phyloP scores from a whole-genome alignment of 495 filamentous ascomycete genomes.

The Staphylotrichum longicolle region DNA sequence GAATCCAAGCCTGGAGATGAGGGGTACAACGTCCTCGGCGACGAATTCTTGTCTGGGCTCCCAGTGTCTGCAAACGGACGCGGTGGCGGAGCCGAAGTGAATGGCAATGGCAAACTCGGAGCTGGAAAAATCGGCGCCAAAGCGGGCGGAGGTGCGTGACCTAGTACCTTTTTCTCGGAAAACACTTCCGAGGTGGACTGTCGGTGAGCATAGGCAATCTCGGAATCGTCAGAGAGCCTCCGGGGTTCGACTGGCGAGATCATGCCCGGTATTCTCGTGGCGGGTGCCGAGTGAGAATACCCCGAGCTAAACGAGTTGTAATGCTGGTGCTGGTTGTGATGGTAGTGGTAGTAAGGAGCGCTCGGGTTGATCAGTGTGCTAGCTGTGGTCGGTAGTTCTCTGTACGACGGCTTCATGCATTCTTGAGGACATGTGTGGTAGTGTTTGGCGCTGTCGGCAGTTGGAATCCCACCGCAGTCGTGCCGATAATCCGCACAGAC shows the following conservation, averaged over 20 bases:
- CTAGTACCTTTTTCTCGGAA: conserved; percentile 37
- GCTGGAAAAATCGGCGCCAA: conserved; percentile 30
- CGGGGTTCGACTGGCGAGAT: conserved; percentile 47
- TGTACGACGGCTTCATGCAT: conserved; percentile 35
- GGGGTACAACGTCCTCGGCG: conserved; percentile 36
- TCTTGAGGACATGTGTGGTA: conserved; percentile 34
- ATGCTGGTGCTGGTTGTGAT: conserved; percentile 30
- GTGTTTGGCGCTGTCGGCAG: conserved; percentile 35
- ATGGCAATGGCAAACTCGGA: conserved; percentile 37
- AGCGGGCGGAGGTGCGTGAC: conserved; percentile 36
- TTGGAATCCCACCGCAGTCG: conserved; percentile 30
- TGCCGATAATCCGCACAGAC: too few relatives aligned
- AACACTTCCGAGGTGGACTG: conserved; percentile 54
- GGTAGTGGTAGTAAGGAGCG: conserved; percentile 34
- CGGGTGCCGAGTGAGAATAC: conserved; percentile 41
- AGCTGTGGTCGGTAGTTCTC: conserved; percentile 46
- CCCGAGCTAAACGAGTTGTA: conserved; percentile 35
- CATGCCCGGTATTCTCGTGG: conserved; percentile 42
- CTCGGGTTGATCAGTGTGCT: conserved; percentile 49
- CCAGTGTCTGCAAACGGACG: conserved; percentile 31
- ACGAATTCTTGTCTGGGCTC: conserved; percentile 34
- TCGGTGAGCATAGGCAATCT: conserved; percentile 38
- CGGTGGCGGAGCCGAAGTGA: conserved; percentile 27
- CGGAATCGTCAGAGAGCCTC: conserved; percentile 42
- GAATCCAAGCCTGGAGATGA: conserved; percentile 33